Base-by-base conservation (phyloP, 23 red algal species). In the Gracilariopsis chorda region DNA sequence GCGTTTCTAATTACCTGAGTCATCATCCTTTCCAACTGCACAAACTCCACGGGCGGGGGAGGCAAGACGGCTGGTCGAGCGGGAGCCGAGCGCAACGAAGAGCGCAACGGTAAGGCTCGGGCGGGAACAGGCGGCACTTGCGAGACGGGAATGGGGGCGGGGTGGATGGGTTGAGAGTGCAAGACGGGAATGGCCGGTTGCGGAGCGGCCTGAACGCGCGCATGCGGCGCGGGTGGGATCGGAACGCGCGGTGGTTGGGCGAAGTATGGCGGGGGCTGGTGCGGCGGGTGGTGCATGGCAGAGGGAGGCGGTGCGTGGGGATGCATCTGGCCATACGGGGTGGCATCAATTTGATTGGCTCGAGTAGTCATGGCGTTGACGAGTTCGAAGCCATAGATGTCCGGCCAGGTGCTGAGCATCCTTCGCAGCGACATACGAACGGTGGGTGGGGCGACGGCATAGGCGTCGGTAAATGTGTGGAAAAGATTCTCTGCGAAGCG, bases 341-440 rank as follows among this genome's bases (percentile, higher is more conserved):
- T 35, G 37, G 51, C 51, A 61, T 81, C 77, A 35, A 55, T 11
- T 11, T 81, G 77, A 55, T 53, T 25, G 51, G 56, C 77, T 30
- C 77, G 49, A 43, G 51, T 20, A 33, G 51, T 43, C 35, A 95
- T 84, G 53, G 73, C 62, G 52, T 72, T 64, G 41, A 95, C 87
- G 44, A 82, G 41, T 29, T 95, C 62, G 4, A 83, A 75, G 45
- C 93, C 93, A 84, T 88, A 95, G 42, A 85, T 64, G 36, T 47
- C 70, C 8, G 93, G 80, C 93, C 93, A 95, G 11, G 93, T 95
- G 51, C 61, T 41, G 4, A 95, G 83, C 79, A 95, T 46, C 32
- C 93, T 62, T 27, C 77, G 77, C 93, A 95, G 49, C 0, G 86
- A 90, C 36, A 70, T 70, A 21, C 93, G 62, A 1, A 88, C 63